A percentile compares a stretch with the other conserved stretches of the same genome.
Evolutionary conservation across 495 filamentous ascomycete species (phyloP).

Genomic region (Penicillium coprophilum): DNA sequence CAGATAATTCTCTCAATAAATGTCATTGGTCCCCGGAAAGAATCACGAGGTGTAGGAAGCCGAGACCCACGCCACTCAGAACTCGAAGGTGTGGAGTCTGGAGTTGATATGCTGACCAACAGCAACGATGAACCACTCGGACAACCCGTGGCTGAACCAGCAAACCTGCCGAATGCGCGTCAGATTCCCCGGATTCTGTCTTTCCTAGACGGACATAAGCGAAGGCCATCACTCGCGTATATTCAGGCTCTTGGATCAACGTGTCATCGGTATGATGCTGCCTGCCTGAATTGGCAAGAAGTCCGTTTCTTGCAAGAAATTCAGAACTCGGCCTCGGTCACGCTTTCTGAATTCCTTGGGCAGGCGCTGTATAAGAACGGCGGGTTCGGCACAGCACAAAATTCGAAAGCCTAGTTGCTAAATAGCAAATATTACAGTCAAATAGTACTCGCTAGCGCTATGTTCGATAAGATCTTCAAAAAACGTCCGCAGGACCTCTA

Average conservation of each 20-base stretch:
- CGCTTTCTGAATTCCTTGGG: slow-evolving; percentile 1
- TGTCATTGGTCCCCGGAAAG: slow-evolving; percentile 6
- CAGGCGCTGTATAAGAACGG: slow-evolving; percentile 10
- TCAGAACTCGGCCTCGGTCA: slow-evolving; percentile 1
- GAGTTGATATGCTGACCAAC: slow-evolving; percentile 9
- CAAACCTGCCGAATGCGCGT: slow-evolving; percentile 4
- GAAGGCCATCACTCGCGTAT: neutral
- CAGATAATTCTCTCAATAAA: slow-evolving; percentile 1
- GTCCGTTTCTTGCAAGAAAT: slow-evolving; percentile 6
- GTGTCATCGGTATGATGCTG: slow-evolving; percentile 23
- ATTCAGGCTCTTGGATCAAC: slow-evolving; percentile 15
- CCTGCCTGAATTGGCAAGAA: slow-evolving; percentile 7
- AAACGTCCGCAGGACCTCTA: slow-evolving; percentile 21
- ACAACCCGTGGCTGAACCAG: neutral
- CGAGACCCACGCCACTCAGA: slow-evolving; percentile 18
- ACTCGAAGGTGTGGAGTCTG: slow-evolving; percentile 18
- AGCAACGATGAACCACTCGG: slow-evolving; percentile 2
- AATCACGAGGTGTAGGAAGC: slow-evolving; percentile 14
- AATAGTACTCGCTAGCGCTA: slow-evolving; percentile 5
- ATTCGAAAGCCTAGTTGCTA: neutral
- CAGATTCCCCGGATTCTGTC: slow-evolving; percentile 25
- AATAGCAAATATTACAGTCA: neutral
- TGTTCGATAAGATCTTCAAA: slow-evolving; percentile 24
- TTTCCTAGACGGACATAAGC: slow-evolving; percentile 10
- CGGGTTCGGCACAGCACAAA: neutral